Conservation (phyloP, 2,329 filamentous ascomycete species). For the Fusarium penzigii region DNA sequence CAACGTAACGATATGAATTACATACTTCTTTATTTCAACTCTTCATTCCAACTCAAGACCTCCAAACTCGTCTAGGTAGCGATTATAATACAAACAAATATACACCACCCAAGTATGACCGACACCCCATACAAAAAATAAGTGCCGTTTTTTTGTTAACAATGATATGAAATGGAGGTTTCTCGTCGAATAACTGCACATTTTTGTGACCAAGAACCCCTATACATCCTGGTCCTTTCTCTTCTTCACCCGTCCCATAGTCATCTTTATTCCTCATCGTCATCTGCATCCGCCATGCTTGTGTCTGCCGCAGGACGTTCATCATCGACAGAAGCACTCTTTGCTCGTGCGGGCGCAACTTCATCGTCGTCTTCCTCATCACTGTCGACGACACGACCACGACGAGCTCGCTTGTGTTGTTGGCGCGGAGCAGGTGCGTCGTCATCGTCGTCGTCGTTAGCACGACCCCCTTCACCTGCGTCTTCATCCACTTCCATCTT, state of each 20-base stretch:
- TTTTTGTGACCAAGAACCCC: neutral
- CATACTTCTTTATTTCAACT: too few species aligned
- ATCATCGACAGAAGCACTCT: constrained; percentile 25
- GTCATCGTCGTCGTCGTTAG: constrained; percentile 49
- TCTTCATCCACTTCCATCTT: constrained; percentile 55
- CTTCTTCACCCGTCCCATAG: neutral
- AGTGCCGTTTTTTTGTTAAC: too few species aligned
- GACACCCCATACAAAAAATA: too few species aligned
- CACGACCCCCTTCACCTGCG: constrained; percentile 38
- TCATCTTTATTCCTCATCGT: constrained; percentile 31
- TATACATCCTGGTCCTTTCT: neutral
- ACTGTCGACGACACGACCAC: constrained; percentile 55
- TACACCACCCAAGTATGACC: too few species aligned
- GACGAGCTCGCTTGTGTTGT: constrained; percentile 48
- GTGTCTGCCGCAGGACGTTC: constrained; percentile 35
- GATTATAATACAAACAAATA: too few species aligned
- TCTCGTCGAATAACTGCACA: too few species aligned
- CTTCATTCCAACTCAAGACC: too few species aligned
- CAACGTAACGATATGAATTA: too few species aligned
- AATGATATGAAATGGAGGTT: too few species aligned
- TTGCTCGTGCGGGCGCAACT: constrained; percentile 19
- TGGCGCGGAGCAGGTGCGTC: constrained; percentile 47
- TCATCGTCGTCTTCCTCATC: constrained; percentile 51
- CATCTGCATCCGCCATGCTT: constrained; percentile 42
- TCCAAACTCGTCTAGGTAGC: too few species aligned